Percentiles rank a stretch among this genome's conserved stretches.
Evolutionary conservation across 2,329 filamentous ascomycete species (phyloP).

Genomic region (Fusarium cicatricum): DNA sequence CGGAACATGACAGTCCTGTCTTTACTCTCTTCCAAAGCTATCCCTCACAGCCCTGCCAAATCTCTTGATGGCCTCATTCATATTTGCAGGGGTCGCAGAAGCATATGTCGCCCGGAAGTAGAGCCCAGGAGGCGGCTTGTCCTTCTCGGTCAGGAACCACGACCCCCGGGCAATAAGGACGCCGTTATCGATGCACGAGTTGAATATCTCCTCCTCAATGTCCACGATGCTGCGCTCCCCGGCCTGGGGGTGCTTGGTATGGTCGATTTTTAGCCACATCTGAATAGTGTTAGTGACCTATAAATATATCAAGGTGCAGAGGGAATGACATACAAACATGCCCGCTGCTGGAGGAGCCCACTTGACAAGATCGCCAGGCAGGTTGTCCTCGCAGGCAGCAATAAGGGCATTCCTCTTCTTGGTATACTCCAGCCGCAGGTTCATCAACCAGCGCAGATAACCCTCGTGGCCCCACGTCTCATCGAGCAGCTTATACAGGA

Average conservation of each 20-base stretch:
- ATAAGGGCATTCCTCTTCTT: constrained; percentile 79
- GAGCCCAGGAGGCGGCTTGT: constrained; percentile 67
- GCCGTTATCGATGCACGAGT: constrained; percentile 75
- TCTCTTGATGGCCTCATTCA: constrained; percentile 75
- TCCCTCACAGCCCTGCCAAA: constrained; percentile 78
- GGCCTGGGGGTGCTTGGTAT: constrained; percentile 69
- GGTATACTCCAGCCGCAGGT: constrained; percentile 84
- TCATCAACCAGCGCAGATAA: constrained; percentile 88
- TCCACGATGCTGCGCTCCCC: constrained; percentile 62
- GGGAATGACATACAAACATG: constrained; percentile 81
- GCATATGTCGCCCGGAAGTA: constrained; percentile 94
- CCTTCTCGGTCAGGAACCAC: constrained; percentile 86
- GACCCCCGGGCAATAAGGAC: constrained; percentile 85
- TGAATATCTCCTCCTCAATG: constrained; percentile 89
- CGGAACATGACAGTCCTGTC: neutral
- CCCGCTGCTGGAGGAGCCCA: constrained; percentile 85
- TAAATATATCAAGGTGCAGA: neutral
- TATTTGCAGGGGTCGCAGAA: constrained; percentile 75
- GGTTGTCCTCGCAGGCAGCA: constrained; percentile 77
- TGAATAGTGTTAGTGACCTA: constrained; percentile 38
- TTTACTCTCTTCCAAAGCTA: constrained; percentile 54
- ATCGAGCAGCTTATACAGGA: constrained; percentile 89
- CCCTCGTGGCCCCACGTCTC: constrained; percentile 93
- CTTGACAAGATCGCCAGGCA: constrained; percentile 77
- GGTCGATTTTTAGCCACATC: constrained; percentile 79